Evolutionary conservation across 2,329 filamentous ascomycete species (phyloP), one percentile per base, ranked within the genome.

Genomic region (Alternaria novae-zelandiae): DNA sequence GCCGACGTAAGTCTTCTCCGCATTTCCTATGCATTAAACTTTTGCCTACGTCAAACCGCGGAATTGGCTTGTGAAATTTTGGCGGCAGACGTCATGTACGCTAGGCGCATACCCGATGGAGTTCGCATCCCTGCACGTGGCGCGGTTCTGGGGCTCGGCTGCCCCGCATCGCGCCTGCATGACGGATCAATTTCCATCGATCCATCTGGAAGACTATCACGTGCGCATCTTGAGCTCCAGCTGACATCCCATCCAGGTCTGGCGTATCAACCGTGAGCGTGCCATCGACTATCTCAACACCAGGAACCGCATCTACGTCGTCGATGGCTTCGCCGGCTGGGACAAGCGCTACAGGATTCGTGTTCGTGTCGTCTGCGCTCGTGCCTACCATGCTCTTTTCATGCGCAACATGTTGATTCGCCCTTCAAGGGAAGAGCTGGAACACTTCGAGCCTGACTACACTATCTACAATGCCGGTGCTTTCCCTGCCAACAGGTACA

Each of bases 401-500:
- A 99, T 99, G 96, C 93, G 94, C 80, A 99, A 99, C 88, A 99
- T 99, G 96, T 91, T 99, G 80, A 99, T 99, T 86, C 92, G 96
- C 74, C 96, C 96, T 68, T 86, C 90, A 57, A 89, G 88, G 68
- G 92, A 96, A 84, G 94, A 99, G 86, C 90, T 99, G 59, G 91
- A 97, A 86, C 89, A 93, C 84, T 99, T 99, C 89, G 93, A 97
- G 83, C 96, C 96, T 76, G 95, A 99, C 87, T 99, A 99, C 87
- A 95, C 95, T 78, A 98, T 99, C 86, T 99, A 99, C 91, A 99
- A 99, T 82, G 96, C 94, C 68, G 96, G 96, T 73, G 93, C 93
- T 67, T 99, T 99, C 91, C 96, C 96, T 50, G 96, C 96, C 80
- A 99, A 99, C 87, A 90, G 95, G 83, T 99, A 91, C 85, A 99